Conservation (phyloP, 2,329 filamentous ascomycete species). For the Pleomassaria siparia region DNA sequence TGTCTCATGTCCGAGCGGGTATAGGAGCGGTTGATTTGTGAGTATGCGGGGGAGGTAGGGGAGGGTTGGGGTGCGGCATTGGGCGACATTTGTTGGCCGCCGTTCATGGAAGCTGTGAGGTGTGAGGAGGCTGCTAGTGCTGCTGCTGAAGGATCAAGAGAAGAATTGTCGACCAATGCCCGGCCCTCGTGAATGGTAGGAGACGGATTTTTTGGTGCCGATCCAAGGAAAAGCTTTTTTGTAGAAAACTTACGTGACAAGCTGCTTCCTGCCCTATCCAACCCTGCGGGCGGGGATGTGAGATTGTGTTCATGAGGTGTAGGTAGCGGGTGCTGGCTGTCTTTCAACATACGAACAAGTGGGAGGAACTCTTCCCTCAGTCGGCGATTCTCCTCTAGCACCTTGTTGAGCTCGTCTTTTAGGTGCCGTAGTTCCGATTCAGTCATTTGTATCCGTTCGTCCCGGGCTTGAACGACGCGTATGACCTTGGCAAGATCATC, state of each 20-base stretch:
- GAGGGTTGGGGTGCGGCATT: conserved; percentile 48
- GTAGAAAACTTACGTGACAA: conserved; percentile 56
- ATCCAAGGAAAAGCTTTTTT: conserved; percentile 54
- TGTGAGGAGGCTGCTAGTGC: conserved; percentile 54
- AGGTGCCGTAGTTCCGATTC: conserved; percentile 83
- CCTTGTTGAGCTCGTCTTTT: conserved; percentile 52
- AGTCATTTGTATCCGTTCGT: conserved; percentile 82
- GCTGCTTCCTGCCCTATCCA: conserved; percentile 47
- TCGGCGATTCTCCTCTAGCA: conserved; percentile 79
- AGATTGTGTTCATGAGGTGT: conserved; percentile 45
- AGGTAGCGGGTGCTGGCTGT: conserved; percentile 85
- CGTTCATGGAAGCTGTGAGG: conserved; percentile 52
- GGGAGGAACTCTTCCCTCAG: conserved; percentile 90
- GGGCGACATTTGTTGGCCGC: conserved; percentile 44
- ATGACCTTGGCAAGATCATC: conserved; percentile 92
- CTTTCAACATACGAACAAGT: conserved; percentile 86
- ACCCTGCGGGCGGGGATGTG: conserved; percentile 37
- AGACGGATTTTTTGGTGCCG: conserved; percentile 53
- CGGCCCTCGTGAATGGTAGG: conserved; percentile 52
- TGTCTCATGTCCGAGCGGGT: conserved; percentile 31
- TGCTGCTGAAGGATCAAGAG: conserved; percentile 53
- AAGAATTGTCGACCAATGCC: conserved; percentile 44
- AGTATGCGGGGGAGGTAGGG: conserved; percentile 54
- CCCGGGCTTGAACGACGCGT: conserved; percentile 82
- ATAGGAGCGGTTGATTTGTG: conserved; percentile 35